Percentiles rank a stretch among this genome's conserved stretches.
These are phyloP conservation scores for Penicillium hesseltinei DNA, from an alignment of 2,329 filamentous ascomycete species.

Conservation along the genomic window DNA sequence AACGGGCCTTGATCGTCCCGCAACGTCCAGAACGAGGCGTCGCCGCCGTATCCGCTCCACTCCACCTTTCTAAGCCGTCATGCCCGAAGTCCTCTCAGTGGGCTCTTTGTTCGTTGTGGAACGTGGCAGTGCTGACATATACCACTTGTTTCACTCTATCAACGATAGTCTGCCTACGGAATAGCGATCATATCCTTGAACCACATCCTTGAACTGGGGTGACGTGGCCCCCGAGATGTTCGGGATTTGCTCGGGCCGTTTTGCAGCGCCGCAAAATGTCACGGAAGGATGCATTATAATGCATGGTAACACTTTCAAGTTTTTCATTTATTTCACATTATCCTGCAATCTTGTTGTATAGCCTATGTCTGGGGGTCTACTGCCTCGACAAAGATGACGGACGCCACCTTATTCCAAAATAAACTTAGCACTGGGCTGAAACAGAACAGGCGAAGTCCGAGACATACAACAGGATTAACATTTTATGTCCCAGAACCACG, in stretches of 20 bases:
- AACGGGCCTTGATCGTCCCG: not conserved
- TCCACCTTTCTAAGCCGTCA: conserved; percentile 1
- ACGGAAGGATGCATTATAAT: not conserved
- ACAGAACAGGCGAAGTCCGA: not conserved
- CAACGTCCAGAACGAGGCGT: not conserved
- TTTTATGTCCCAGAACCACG: not conserved
- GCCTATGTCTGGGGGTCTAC: not conserved
- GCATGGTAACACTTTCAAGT: not conserved
- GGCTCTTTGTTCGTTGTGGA: not conserved
- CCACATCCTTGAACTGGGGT: not conserved
- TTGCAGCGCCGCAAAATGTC: not conserved
- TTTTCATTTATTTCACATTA: not conserved
- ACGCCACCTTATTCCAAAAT: not conserved
- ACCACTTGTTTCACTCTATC: conserved; percentile 10
- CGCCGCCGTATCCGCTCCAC: not conserved
- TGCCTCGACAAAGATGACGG: not conserved
- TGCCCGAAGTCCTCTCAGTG: not conserved
- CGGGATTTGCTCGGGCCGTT: not conserved
- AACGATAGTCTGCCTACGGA: not conserved
- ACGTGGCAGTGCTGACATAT: conserved; percentile 5
- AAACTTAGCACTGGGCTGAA: not conserved
- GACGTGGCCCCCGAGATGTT: not conserved
- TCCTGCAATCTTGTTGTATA: not conserved
- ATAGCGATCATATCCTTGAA: not conserved
- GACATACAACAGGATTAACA: not conserved